phyloP scores from a whole-genome alignment of 164 flowering plant species.

The Vitis riparia region DNA sequence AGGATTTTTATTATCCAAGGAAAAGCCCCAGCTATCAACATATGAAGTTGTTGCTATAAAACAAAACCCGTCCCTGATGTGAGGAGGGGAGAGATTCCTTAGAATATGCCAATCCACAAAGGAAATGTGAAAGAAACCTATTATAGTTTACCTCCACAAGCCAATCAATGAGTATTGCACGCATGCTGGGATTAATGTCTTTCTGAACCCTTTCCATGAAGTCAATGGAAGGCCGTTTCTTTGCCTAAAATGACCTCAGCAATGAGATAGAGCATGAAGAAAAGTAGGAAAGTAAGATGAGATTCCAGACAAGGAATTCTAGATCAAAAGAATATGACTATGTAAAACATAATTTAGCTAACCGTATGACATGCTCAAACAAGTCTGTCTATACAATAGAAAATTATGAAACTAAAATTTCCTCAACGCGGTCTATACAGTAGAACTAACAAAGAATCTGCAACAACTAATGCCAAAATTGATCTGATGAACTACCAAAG shows the following conservation, averaged over 20 bases:
- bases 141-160: slow-evolving; percentile 75
- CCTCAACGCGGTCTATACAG: too few species aligned
- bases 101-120: background rate
- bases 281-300: background rate
- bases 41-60: background rate
- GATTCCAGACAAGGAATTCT: background rate
- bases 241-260: slow-evolving; percentile 32
- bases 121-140: slow-evolving; percentile 1
- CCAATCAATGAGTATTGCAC: slow-evolving; percentile 86
- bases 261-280: background rate
- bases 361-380: background rate
- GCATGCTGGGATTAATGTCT: slow-evolving; percentile 83
- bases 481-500: too few species aligned
- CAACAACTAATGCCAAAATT: too few species aligned
- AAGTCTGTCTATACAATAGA: background rate
- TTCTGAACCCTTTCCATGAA: slow-evolving; percentile 79
- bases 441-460: too few species aligned
- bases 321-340: background rate
- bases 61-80: background rate
- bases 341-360: background rate
- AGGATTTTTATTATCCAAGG: background rate
- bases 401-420: background rate
- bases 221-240: slow-evolving; percentile 69
- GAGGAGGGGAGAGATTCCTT: background rate
- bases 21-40: background rate